Evolutionary conservation across 2,329 filamentous ascomycete genomes (phyloP), one percentile per base, ranked within the genome.

Genomic region (Hypoxylon sp.): DNA sequence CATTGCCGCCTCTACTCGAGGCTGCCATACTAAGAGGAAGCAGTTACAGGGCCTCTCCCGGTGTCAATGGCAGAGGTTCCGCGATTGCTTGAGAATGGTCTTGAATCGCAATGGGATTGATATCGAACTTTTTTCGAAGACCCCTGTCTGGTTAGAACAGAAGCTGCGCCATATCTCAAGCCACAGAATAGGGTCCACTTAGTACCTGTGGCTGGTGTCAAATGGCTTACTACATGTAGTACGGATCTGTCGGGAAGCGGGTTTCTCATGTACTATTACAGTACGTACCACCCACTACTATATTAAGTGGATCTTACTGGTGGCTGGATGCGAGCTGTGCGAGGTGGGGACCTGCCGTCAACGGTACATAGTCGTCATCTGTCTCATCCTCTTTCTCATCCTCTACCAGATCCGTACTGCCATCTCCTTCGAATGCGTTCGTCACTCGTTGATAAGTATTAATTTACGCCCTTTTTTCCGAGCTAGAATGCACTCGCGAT

Each of bases 1-100:
- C 83, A 76, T 80, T 82, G 72, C 84, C 79, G 71, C 87, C 86
- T 83, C 87, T 86, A 81, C 87, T 87, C 74, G 86, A 84, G 72
- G 85, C 83, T 72, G 85, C 81, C 87, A 90, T 87, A 65, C 61
- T 82, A 29, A 65, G 58, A 44, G 56, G 53, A 52, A 61, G 48
- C 47, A 19, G 52, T 64, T 70, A 59, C 33, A 52, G 46, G 58
- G 59, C 59, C 67, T 69, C 67, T 65, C 70, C 65, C 65, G 51
- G 47, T 55, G 46, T 67, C 70, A 65, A 70, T 64, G 57, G 67
- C 67, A 51, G 63, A 67, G 63, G 59, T 48, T 61, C 60, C 52
- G 51, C 51, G 53, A 50, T 56, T 35, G 37, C 55, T 65, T 68
- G 22, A 33, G 52, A 59, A 68, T 65, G 26, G 59, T 55, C 31